Evolutionary conservation across 805 yeast genomes (phyloP).

Genomic region (Metschnikowia noctiluminum): DNA sequence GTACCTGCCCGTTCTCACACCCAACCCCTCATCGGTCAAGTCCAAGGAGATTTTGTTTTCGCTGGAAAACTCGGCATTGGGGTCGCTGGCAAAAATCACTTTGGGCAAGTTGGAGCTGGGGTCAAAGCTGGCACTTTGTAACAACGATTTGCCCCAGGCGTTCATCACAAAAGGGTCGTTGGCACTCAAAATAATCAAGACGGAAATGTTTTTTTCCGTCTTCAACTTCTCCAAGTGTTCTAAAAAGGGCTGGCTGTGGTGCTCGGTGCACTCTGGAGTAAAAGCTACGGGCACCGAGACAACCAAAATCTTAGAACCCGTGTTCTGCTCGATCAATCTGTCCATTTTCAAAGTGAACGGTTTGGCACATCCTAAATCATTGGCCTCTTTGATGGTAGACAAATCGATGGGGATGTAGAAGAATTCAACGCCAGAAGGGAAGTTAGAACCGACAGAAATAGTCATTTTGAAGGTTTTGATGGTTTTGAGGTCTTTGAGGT

Average conservation of each 20-base stretch:
- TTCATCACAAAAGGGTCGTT: constrained; percentile 43
- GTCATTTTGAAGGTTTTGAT: no score
- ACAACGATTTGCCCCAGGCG: constrained; percentile 44
- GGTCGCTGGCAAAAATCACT: constrained; percentile 40
- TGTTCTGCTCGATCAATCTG: constrained; percentile 25
- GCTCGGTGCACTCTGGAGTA: constrained; percentile 43
- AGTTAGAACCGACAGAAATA: constrained; percentile 25
- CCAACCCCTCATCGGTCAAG: constrained; percentile 35
- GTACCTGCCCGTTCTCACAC: constrained; percentile 39
- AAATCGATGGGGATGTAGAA: constrained; percentile 37
- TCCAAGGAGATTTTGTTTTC: constrained; percentile 31
- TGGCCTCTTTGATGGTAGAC: constrained; percentile 20
- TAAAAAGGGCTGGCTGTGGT: constrained; percentile 41
- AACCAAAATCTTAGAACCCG: constrained; percentile 26
- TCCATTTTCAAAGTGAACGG: constrained; percentile 35
- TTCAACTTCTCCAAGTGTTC: constrained; percentile 27
- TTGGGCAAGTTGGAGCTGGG: constrained; percentile 19
- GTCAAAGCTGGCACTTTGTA: constrained; percentile 21
- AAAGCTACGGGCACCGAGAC: constrained; percentile 44
- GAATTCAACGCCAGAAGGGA: constrained; percentile 35
- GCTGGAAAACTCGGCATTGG: constrained; percentile 32
- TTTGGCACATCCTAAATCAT: constrained; percentile 31
- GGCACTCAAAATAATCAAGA: constrained; percentile 34
- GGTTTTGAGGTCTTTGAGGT: no score
- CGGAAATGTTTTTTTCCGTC: constrained; percentile 27